Evolutionary conservation across 352 stramenopile species (phyloP).

Genomic region (Pythium scleroteichum): DNA sequence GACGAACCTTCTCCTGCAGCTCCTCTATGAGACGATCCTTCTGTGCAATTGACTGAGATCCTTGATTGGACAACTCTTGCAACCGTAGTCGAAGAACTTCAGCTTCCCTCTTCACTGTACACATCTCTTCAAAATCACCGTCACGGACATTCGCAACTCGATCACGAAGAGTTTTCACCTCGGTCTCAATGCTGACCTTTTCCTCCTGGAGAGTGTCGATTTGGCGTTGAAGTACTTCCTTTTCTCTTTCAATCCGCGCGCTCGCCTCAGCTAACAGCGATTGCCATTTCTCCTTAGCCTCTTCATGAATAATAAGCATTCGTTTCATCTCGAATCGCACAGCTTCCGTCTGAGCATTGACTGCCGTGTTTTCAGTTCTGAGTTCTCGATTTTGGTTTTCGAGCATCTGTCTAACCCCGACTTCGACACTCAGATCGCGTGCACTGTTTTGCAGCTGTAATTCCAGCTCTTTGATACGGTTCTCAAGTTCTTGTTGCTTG

Average conservation of each 20-base stretch:
- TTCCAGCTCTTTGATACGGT: slow-evolving; percentile 51
- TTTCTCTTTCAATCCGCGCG: slow-evolving; percentile 43
- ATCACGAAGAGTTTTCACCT: slow-evolving; percentile 64
- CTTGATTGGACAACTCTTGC: slow-evolving; percentile 64
- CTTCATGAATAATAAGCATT: slow-evolving; percentile 39
- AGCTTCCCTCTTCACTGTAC: slow-evolving; percentile 65
- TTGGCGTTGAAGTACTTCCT: slow-evolving; percentile 34
- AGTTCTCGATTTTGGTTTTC: slow-evolving; percentile 73
- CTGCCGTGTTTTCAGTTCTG: slow-evolving; percentile 69
- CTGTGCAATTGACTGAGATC: slow-evolving; percentile 61
- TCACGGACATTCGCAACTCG: slow-evolving; percentile 53
- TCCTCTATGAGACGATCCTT: slow-evolving; percentile 72
- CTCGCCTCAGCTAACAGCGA: slow-evolving; percentile 38
- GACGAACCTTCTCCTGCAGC: slow-evolving; percentile 69
- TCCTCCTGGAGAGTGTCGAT: slow-evolving; percentile 69
- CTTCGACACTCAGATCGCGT: slow-evolving; percentile 60
- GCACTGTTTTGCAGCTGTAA: slow-evolving; percentile 50
- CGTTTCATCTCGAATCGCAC: slow-evolving; percentile 72
- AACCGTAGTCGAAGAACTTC: slow-evolving; percentile 70
- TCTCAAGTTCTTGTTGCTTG: slow-evolving; percentile 35
- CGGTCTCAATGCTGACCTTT: slow-evolving; percentile 75
- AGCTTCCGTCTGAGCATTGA: slow-evolving; percentile 82
- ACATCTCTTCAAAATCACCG: slow-evolving; percentile 68
- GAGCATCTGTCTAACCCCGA: slow-evolving; percentile 67
- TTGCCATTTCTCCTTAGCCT: slow-evolving; percentile 40